Conservation (phyloP, 495 filamentous ascomycete species). For the Lophium mytilinum region DNA sequence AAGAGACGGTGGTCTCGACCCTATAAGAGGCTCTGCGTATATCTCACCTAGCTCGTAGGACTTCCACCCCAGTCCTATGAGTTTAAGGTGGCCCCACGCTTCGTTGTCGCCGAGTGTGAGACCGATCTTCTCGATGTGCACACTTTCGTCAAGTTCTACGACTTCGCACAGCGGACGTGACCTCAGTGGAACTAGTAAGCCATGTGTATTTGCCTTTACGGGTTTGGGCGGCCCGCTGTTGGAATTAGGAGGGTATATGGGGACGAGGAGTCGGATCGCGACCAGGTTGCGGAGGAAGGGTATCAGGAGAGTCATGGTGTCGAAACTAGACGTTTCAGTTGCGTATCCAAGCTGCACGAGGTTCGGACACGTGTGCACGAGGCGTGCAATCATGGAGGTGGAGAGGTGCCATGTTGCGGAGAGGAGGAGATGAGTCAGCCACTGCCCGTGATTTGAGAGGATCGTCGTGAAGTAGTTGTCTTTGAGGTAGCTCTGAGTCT, state of each 20-base stretch:
- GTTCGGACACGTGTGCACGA: background rate
- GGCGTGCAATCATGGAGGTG: background rate
- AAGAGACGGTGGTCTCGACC: background rate
- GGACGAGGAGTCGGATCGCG: background rate
- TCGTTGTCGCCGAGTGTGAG: background rate
- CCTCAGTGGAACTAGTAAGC: background rate
- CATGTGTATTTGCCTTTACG: background rate
- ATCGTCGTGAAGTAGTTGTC: background rate
- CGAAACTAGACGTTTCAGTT: background rate
- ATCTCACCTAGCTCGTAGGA: background rate
- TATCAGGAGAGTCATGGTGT: background rate
- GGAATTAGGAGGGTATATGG: background rate
- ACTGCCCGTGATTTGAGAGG: background rate
- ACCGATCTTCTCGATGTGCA: background rate
- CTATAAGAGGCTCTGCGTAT: background rate
- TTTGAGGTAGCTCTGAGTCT: background rate
- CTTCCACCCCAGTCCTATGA: background rate
- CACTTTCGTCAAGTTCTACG: background rate
- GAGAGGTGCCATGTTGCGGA: background rate
- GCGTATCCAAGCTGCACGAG: background rate
- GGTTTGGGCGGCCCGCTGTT: background rate
- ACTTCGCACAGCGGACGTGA: background rate
- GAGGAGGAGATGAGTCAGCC: background rate
- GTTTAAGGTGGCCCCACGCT: background rate
- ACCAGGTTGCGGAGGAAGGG: background rate